Evolutionary conservation across 441 rosid genomes (phyloP), one percentile per base, ranked within the genome.

Genomic region (Flueggea neowawraea): DNA sequence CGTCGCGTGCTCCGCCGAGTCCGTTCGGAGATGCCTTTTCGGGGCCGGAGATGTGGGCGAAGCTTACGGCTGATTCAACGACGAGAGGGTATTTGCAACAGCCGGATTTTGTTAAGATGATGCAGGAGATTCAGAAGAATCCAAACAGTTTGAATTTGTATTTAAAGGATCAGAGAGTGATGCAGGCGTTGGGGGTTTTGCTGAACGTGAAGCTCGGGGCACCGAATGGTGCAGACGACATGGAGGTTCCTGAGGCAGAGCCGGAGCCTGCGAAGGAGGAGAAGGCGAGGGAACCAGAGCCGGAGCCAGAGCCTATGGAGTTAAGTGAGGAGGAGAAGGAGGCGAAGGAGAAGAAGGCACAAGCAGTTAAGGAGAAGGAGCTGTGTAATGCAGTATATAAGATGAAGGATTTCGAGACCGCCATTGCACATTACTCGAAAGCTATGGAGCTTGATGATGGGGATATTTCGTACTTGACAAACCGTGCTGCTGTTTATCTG

Each of bases 41-140:
- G n/a, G 96, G 97, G 4, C 79, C 89, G 28, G 94, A 94, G 85
- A 85, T 89, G 94, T 94, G 98, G 98, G 77, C 91, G 52, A 94
- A 89, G 63, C 60, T 91, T 72, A 83, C 90, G 17, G 93, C 95
- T 49, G 97, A 94, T 81, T 88, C 97, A 3, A 45, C 77, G 4
- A 87, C 97, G n/a, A 82, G 96, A 74, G 62, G 31, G 31, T 94
- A 58, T 65, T 69, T 94, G 64, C 82, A 85, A 80, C 91, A 91
- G 73, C 82, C 88, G 2, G 97, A 94, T 78, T 94, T 87, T 47
- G 79, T 87, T 11, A 83, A 75, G 64, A 84, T 88, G 88, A 94
- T 94, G 94, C 83, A 83, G 68, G 95, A 91, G 9, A 80, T n/a
- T n/a, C n/a, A n/a, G n/a, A n/a, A n/a, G n/a, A n/a, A n/a, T n/a